Evolutionary conservation across 257 asterid species (phyloP).

Genomic region (Nicotiana tomentosiformis): DNA sequence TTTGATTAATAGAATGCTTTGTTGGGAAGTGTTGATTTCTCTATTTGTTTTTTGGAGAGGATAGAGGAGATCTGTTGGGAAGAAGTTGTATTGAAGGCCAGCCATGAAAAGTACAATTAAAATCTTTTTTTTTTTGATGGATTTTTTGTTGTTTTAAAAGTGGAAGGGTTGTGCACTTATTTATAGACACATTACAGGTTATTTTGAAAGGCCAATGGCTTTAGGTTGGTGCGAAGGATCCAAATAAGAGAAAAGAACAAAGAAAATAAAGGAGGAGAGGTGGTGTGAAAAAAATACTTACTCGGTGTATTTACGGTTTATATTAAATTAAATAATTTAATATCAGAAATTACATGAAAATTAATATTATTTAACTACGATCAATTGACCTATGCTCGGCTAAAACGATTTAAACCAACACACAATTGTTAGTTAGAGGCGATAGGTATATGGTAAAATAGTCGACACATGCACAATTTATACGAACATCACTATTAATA

Average conservation of each 20-base stretch:
- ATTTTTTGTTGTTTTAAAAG: neutral
- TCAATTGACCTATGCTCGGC: neutral
- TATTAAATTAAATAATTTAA: neutral
- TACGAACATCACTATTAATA: too few relatives aligned
- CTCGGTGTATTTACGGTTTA: too few relatives aligned
- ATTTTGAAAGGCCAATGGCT: neutral
- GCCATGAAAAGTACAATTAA: neutral
- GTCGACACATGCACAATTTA: too few relatives aligned
- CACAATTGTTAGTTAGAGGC: too few relatives aligned
- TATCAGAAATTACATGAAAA: neutral
- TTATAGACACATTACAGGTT: neutral
- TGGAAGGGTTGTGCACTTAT: neutral
- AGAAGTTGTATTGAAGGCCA: conserved; percentile 20
- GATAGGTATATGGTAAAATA: too few relatives aligned
- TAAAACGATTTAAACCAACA: neutral
- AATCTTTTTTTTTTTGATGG: neutral
- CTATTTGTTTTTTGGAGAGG: neutral
- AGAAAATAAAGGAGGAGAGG: neutral
- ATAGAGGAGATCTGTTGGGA: conserved; percentile 13
- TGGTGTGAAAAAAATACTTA: too few relatives aligned
- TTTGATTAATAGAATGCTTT: neutral
- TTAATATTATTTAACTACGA: neutral
- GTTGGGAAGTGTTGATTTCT: neutral
- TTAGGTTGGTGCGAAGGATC: neutral
- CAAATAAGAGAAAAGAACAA: neutral